These are phyloP conservation scores for Neofusicoccum umdonicola DNA, from an alignment of 2,329 filamentous ascomycete genomes.

Conservation along the genomic window DNA sequence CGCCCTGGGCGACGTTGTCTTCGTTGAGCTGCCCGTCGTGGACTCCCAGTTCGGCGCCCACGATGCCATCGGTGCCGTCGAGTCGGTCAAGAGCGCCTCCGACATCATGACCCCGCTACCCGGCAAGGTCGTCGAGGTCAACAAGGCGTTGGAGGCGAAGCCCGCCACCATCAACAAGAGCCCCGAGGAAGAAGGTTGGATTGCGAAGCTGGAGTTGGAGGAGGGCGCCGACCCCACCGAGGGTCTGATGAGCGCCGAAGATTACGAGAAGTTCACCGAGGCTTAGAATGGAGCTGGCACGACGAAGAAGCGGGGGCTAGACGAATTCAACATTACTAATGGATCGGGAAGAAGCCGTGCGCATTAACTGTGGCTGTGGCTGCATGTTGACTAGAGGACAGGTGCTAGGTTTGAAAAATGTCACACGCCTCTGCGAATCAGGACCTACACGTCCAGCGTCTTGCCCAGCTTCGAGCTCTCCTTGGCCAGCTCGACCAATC, in stretches of 20 bases:
- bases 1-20: constrained; percentile 93
- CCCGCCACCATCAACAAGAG: constrained; percentile 85
- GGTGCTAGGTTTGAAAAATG: constrained; percentile 2
- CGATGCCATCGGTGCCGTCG: constrained; percentile 88
- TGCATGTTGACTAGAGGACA: background rate
- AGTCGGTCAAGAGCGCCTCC: constrained; percentile 97
- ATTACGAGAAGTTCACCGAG: constrained; percentile 60
- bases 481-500: constrained; percentile 55
- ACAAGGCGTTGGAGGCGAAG: constrained; percentile 75
- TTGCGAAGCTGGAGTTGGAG: constrained; percentile 78
- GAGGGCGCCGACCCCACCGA: constrained; percentile 65
- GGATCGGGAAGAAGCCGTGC: background rate
- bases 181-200: constrained; percentile 89
- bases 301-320: background rate
- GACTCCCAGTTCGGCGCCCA: constrained; percentile 69
- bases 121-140: constrained; percentile 73
- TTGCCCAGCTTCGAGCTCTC: constrained; percentile 53
- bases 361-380: background rate
- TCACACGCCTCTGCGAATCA: background rate
- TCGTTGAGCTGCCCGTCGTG: constrained; percentile 82
- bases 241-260: constrained; percentile 65
- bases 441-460: constrained; percentile 37
- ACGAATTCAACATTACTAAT: constrained; percentile 9
- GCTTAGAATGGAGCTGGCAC: background rate
- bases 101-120: constrained; percentile 89